These are phyloP conservation scores for Usnea hakonensis DNA, from an alignment of 495 filamentous ascomycete species.

Conservation along the genomic window DNA sequence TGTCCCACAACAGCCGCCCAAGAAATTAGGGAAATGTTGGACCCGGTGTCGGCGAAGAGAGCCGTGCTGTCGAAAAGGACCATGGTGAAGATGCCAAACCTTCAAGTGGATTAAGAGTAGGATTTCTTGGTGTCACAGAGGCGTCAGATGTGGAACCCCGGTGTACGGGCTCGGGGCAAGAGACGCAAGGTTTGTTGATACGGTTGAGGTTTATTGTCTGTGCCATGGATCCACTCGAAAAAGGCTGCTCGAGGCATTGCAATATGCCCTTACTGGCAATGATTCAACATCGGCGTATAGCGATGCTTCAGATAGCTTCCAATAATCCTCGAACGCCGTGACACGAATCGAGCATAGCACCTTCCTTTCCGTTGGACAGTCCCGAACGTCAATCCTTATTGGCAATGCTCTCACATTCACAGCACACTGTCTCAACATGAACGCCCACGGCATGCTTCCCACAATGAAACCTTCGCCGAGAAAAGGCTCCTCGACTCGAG, in stretches of 20 bases:
- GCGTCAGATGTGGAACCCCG: background rate
- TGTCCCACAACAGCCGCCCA: background rate
- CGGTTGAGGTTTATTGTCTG: background rate
- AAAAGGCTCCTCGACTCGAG: background rate
- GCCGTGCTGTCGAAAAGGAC: no score
- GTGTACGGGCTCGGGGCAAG: background rate
- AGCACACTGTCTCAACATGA: background rate
- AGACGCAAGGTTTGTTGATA: background rate
- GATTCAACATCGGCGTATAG: background rate
- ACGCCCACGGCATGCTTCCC: background rate
- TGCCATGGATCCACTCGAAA: background rate
- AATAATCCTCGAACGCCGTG: background rate
- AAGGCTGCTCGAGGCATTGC: background rate
- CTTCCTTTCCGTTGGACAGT: background rate
- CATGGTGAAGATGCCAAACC: background rate
- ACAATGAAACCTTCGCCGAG: background rate
- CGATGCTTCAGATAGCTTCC: background rate
- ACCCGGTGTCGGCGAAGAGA: background rate
- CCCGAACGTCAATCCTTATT: background rate
- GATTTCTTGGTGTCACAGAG: background rate
- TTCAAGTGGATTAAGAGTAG: background rate
- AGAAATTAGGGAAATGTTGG: background rate
- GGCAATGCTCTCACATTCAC: background rate
- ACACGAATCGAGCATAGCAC: background rate
- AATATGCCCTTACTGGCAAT: background rate